Percentiles rank a stretch among this genome's conserved stretches.
Conservation (phyloP, 2,329 filamentous ascomycete species). For the Pseudopyrenochaeta lycopersici region DNA sequence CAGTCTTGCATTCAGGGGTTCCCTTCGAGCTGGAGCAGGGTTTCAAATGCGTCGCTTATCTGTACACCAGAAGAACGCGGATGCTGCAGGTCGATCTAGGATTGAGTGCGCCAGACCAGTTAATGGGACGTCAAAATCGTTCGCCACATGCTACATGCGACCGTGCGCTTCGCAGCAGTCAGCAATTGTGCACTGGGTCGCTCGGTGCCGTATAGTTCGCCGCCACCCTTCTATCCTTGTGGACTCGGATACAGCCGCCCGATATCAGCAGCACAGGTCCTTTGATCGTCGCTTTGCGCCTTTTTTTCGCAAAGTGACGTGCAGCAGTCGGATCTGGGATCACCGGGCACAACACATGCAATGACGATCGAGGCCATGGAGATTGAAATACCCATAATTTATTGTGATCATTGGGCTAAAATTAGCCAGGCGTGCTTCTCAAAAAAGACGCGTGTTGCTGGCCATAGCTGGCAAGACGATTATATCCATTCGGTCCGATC, state of each 20-base stretch:
- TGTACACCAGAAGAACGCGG: constrained; percentile 37
- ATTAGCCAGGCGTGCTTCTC: constrained; percentile 25
- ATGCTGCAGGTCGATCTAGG: constrained; percentile 43
- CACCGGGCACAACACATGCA: constrained; percentile 19
- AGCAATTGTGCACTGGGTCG: too few relatives aligned
- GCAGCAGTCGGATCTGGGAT: too few relatives aligned
- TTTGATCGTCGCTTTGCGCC: constrained; percentile 21
- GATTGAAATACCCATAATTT: constrained; percentile 25
- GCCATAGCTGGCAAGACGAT: constrained; percentile 37
- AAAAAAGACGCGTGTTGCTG: constrained; percentile 30
- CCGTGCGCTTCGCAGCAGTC: too few relatives aligned
- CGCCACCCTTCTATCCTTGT: too few relatives aligned
- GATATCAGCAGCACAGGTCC: constrained; percentile 26
- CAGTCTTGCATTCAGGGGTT: constrained; percentile 42
- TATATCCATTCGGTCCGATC: constrained; percentile 45
- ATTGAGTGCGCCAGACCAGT: constrained; percentile 44
- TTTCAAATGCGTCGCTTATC: constrained; percentile 43
- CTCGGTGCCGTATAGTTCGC: too few relatives aligned
- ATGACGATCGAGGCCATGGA: constrained; percentile 36
- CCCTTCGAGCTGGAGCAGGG: constrained; percentile 41
- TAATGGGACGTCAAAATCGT: too few relatives aligned
- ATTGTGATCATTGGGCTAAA: too few relatives aligned
- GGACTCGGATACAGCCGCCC: too few relatives aligned
- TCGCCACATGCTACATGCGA: too few relatives aligned
- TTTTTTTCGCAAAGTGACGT: constrained; percentile 21